Evolutionary conservation across 2,329 filamentous ascomycete genomes (phyloP).

Genomic region (Fusarium albosuccineum): DNA sequence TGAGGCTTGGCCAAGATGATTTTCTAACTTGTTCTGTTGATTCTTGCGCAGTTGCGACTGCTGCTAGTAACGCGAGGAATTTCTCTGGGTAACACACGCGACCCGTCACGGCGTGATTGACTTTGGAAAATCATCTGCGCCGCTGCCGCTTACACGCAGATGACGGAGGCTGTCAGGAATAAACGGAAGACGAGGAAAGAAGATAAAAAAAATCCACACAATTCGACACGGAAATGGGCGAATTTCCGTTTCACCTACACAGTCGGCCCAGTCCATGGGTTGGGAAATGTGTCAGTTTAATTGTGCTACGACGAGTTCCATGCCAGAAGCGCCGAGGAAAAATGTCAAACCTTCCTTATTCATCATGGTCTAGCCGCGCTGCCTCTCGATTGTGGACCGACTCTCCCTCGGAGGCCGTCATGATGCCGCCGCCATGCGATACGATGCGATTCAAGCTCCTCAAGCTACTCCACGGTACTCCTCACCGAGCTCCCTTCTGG

Average conservation of each 20-base stretch:
- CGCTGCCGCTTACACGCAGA: conserved; percentile 7
- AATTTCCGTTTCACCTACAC: conserved; percentile 3
- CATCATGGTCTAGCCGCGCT: conserved; percentile 23
- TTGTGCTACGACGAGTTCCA: conserved; percentile 6
- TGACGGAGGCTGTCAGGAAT: not conserved
- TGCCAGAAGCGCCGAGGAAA: conserved; percentile 8
- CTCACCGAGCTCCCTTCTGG: conserved; percentile 34
- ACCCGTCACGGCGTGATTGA: too few species aligned
- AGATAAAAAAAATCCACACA: not conserved
- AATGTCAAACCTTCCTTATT: conserved; percentile 21
- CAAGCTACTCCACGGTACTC: conserved; percentile 15
- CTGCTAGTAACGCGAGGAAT: not conserved
- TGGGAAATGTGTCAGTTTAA: conserved; percentile 4
- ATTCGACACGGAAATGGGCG: not conserved
- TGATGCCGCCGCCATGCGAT: conserved; percentile 8
- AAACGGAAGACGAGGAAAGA: not conserved
- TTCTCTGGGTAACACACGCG: too few species aligned
- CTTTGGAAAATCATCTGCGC: not conserved
- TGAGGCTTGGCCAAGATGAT: not conserved
- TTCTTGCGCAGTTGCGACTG: conserved; percentile 4
- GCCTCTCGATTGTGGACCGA: conserved; percentile 21
- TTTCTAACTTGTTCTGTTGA: not conserved
- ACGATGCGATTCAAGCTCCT: conserved; percentile 15
- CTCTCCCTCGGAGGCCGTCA: conserved; percentile 26
- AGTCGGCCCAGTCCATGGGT: not conserved